These are phyloP conservation scores for Camellia japonica DNA, from an alignment of 148 eudicot genomes.

Conservation along the genomic window DNA sequence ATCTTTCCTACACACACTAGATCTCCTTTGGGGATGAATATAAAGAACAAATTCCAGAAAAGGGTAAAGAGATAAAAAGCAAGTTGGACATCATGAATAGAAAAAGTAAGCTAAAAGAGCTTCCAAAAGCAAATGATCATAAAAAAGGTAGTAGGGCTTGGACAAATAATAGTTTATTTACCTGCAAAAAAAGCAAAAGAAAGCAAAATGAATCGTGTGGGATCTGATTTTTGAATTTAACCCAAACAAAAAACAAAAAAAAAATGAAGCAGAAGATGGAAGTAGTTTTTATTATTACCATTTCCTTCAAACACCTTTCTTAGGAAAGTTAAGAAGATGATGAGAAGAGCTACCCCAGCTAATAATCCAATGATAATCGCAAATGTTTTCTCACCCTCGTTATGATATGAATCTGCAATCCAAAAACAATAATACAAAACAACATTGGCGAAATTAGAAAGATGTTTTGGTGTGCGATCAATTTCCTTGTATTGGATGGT, in stretches of 20 bases:
- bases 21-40: neutral
- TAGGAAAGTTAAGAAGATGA: constrained; percentile 45
- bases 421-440: neutral
- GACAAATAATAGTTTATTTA: neutral
- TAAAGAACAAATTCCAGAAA: no score
- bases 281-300: neutral
- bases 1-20: neutral
- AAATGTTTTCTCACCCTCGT: constrained; percentile 46
- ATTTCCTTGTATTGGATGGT: no score
- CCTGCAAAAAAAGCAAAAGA: neutral
- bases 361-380: constrained; percentile 46
- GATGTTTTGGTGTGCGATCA: no score
- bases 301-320: constrained; percentile 31
- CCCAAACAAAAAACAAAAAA: no score
- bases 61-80: neutral
- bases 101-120: neutral
- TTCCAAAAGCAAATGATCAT: neutral
- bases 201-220: neutral
- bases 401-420: constrained; percentile 23
- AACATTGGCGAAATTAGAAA: neutral
- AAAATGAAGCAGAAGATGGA: neutral
- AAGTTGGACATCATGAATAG: neutral
- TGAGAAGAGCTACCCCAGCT: constrained; percentile 46
- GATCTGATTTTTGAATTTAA: neutral
- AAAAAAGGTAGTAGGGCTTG: neutral